Evolutionary conservation across 345 rosid genomes (phyloP).

Genomic region (Eucalyptus tenuipes): DNA sequence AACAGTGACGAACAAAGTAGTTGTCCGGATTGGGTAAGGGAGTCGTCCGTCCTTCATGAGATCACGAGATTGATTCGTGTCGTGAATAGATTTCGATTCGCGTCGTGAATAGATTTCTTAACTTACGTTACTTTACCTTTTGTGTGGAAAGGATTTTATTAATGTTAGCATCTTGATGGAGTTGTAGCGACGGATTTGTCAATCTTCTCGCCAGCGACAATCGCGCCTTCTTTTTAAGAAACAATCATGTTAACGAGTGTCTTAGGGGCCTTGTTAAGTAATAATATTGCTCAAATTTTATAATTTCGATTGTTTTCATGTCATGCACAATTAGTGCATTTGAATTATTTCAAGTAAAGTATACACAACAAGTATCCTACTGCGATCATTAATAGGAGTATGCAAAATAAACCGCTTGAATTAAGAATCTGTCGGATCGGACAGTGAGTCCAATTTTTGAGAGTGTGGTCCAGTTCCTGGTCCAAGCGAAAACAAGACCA

Average conservation of each 20-base stretch:
- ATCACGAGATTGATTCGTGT: background rate
- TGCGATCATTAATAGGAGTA: too few species aligned
- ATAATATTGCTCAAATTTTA: background rate
- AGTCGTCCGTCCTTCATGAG: background rate
- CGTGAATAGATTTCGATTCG: background rate
- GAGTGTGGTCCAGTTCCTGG: accelerated
- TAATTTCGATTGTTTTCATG: background rate
- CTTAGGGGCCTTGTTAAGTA: background rate
- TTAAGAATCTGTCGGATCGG: accelerated
- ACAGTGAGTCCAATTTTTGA: accelerated
- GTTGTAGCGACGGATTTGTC: accelerated
- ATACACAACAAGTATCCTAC: too few species aligned
- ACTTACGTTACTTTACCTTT: accelerated
- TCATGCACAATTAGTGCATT: background rate
- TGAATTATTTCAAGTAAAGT: background rate
- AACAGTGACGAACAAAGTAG: background rate
- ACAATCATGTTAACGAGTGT: background rate
- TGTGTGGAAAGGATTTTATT: background rate
- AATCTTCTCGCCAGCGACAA: background rate
- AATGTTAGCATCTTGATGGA: background rate
- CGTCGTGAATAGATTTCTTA: background rate
- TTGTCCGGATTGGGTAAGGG: background rate
- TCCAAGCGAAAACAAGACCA: accelerated
- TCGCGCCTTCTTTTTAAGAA: background rate
- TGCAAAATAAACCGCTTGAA: accelerated